phyloP scores from a whole-genome alignment of 257 asterid species.

The Rubia yunnanensis region DNA sequence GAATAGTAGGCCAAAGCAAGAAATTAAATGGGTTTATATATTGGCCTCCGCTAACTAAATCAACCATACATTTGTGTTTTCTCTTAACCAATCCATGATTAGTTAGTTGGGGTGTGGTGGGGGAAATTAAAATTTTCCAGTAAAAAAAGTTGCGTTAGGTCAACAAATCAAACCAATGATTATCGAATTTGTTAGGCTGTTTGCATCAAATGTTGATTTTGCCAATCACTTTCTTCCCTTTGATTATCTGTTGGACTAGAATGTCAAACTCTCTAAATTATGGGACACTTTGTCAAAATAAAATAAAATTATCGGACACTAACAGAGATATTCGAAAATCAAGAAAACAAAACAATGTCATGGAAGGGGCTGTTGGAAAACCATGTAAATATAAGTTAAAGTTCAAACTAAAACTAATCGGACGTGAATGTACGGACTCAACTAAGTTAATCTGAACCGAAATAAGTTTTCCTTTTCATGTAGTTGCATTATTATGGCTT shows the following conservation, averaged over 20 bases:
- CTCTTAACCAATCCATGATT: not conserved
- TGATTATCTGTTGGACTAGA: not conserved
- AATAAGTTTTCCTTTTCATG: too few relatives aligned
- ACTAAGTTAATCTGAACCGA: too few relatives aligned
- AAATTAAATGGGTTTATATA: not conserved
- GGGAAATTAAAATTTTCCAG: too few relatives aligned
- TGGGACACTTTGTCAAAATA: too few relatives aligned
- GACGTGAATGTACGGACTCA: too few relatives aligned
- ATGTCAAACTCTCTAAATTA: not conserved
- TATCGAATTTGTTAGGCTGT: not conserved
- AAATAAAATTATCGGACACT: too few relatives aligned
- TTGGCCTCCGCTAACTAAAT: not conserved
- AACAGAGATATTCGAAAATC: too few relatives aligned
- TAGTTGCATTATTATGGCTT: too few relatives aligned
- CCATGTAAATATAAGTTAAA: too few relatives aligned
- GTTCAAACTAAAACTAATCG: too few relatives aligned
- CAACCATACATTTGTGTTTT: not conserved
- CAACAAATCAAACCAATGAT: constrained; percentile 4
- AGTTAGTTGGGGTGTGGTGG: not conserved
- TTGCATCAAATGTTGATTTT: not conserved
- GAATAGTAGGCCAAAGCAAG: not conserved
- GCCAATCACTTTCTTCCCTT: not conserved
- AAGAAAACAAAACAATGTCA: too few relatives aligned
- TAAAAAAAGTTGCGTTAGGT: not conserved
- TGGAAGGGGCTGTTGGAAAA: too few relatives aligned